A percentile compares a stretch with the other conserved stretches of the same genome.
phyloP scores from a whole-genome alignment of 1,139 yeast genomes.

The Candida mesenterica region DNA sequence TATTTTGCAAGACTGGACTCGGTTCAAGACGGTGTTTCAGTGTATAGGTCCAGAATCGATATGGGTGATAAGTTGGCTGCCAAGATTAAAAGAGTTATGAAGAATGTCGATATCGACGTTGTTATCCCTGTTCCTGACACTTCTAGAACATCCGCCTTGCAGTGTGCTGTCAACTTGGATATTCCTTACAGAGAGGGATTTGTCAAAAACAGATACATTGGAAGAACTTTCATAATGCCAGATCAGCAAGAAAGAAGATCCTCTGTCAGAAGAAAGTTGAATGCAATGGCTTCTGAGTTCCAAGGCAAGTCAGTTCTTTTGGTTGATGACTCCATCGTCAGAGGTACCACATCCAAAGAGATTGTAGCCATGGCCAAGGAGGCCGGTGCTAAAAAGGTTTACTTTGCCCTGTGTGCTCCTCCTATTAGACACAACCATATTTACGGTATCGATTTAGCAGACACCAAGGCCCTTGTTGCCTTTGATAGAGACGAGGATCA shows the following conservation, averaged over 20 bases:
- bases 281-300: slow-evolving; percentile 95
- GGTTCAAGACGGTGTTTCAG: slow-evolving; percentile 91
- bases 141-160: slow-evolving; percentile 89
- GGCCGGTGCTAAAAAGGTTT: slow-evolving; percentile 93
- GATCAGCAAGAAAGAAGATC: slow-evolving; percentile 93
- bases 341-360: slow-evolving; percentile 96
- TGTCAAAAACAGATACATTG: slow-evolving; percentile 93
- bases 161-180: slow-evolving; percentile 79
- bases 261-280: slow-evolving; percentile 88
- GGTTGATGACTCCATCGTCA: slow-evolving; percentile 95
- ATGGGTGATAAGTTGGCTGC: slow-evolving; percentile 92
- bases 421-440: slow-evolving; percentile 94
- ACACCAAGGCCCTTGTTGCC: slow-evolving; percentile 91
- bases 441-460: slow-evolving; percentile 96
- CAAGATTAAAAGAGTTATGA: slow-evolving; percentile 55
- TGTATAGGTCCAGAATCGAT: slow-evolving; percentile 85
- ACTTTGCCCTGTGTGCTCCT: slow-evolving; percentile 96
- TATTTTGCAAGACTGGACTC: slow-evolving; percentile 98
- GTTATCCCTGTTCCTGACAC: slow-evolving; percentile 99
- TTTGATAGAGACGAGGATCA: slow-evolving; percentile 71
- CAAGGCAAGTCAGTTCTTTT: slow-evolving; percentile 80
- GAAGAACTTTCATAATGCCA: slow-evolving; percentile 98
- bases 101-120: slow-evolving; percentile 72
- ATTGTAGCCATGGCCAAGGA: slow-evolving; percentile 97
- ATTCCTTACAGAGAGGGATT: slow-evolving; percentile 95